These are phyloP conservation scores for Saccharum officinarum DNA, from an alignment of 176 grass and related monocot genomes.

Conservation along the genomic window DNA sequence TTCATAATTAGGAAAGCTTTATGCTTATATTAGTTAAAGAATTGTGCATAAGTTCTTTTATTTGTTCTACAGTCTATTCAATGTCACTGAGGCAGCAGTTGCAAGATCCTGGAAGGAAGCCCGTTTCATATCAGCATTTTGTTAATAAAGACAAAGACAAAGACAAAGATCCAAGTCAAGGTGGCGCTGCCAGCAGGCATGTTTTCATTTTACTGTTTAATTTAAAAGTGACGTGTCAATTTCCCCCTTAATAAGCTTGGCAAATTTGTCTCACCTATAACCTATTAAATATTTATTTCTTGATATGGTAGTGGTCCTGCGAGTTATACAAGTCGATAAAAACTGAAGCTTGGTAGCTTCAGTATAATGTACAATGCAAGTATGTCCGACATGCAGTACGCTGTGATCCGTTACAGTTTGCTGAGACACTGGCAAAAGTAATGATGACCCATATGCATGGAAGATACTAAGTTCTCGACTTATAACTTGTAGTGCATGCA, in stretches of 20 bases:
- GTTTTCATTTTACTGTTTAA: conserved; percentile 35
- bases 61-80: conserved; percentile 67
- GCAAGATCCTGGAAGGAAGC: conserved; percentile 90
- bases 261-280: background rate
- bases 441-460: background rate
- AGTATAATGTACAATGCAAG: background rate
- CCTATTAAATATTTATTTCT: conserved; percentile 13
- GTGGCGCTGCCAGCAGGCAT: conserved; percentile 66
- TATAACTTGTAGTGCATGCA: background rate
- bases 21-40: conserved; percentile 16
- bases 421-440: background rate
- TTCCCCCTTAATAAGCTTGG: background rate
- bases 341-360: background rate
- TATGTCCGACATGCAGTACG: background rate
- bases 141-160: conserved; percentile 94
- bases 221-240: background rate
- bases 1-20: conserved; percentile 13
- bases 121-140: conserved; percentile 81
- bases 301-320: background rate
- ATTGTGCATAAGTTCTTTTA: conserved; percentile 1
- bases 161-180: conserved; percentile 63
- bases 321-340: background rate
- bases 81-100: conserved; percentile 97
- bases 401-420: background rate
- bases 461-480: background rate